phyloP scores from a whole-genome alignment of 371 early-diverging fungal species.

The Dichotomocladium elegans region DNA sequence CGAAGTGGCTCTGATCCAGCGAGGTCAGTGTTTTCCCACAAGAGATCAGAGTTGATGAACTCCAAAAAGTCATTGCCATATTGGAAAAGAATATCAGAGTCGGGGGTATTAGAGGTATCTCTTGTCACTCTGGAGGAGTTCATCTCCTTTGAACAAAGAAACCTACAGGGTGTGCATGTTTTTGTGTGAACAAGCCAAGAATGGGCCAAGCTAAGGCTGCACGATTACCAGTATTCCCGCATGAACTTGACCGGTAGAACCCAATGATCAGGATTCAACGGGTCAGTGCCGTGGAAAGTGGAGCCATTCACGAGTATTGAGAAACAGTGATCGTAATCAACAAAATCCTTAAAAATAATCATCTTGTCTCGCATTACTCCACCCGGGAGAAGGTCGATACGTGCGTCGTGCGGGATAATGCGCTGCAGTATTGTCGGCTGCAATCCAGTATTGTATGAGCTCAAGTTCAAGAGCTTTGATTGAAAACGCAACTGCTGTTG shows the following conservation, averaged over 20 bases:
- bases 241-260: constrained; percentile 13
- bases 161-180: no score
- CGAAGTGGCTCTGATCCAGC: no score
- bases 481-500: constrained; percentile 18
- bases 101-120: no score
- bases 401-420: constrained; percentile 44
- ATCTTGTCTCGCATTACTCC: constrained; percentile 48
- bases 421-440: constrained; percentile 21
- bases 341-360: constrained; percentile 43
- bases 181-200: no score
- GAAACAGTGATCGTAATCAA: constrained; percentile 45
- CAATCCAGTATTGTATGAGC: constrained; percentile 4
- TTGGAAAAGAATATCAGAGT: no score
- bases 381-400: constrained; percentile 48
- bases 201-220: no score
- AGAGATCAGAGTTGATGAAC: no score
- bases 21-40: no score
- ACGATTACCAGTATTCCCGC: constrained; percentile 12
- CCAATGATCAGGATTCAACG: constrained; percentile 38
- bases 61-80: no score
- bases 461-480: neutral
- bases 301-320: constrained; percentile 34
- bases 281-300: constrained; percentile 42
- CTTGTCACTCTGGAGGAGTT: no score
- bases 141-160: no score